Evolutionary conservation across 2,329 filamentous ascomycete species (phyloP), one percentile per base, ranked within the genome.

Genomic region (Monilinia laxa): DNA sequence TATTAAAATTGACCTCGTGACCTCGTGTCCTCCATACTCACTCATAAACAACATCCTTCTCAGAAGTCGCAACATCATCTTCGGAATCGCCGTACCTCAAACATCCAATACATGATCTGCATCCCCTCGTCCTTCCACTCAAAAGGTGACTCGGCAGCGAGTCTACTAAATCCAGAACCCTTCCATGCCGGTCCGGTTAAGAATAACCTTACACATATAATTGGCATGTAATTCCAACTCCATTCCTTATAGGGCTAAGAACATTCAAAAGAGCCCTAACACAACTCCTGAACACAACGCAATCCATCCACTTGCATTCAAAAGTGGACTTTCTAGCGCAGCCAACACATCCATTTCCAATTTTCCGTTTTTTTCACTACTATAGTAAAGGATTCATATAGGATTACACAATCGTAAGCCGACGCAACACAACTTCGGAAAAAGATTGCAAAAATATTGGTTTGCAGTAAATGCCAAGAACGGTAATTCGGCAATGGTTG

Each of bases 401-500:
- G 35, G 12, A 56, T 56, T 40, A 56, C 35, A 40, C 38, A 31
- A 56, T 40, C 23, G 31, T 7, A 20, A 47, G 18, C 10, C 38
- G 9, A 12, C 9, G 38, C 38, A 40, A 12, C 38, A 40, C 10
- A 40, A 12, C 10, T 40, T 40, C 38, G 38, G 38, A 40, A 14
- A 14, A 11, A 7, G 10, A 40, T 40, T 40, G 38, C 11, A 11
- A 40, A 14, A 40, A 40, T 14, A 40, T 40, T 11, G 38, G 38
- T 40, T 6, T 23, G 53, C 20, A 35, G 23, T 16, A 20, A 3
- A 4, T 59, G 56, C 56, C 40, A 59, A 59, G 56, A 49, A 59
- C 57, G 57, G 57, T 35, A 59, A 35, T 35, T 47, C 57, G 57
- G 57, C 57, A 59, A 35, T 35, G 20, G 25, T 59, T 59, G 56